These are phyloP conservation scores for Amanita inopinata DNA, from an alignment of 768 basidiomycete genomes.

Conservation along the genomic window DNA sequence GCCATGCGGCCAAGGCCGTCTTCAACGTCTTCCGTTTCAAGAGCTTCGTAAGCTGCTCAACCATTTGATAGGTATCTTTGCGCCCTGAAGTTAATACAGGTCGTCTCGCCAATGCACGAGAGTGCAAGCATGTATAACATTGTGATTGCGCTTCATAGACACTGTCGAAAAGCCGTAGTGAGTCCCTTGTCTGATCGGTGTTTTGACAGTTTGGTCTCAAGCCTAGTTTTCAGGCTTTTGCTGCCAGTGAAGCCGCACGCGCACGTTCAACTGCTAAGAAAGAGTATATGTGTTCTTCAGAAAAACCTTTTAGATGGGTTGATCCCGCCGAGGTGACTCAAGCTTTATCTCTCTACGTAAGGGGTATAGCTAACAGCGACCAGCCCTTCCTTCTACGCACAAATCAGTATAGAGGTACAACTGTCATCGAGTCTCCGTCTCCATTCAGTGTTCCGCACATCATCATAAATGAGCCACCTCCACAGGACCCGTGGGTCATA, in stretches of 20 bases:
- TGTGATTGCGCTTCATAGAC: conserved; percentile 25
- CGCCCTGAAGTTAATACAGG: conserved; percentile 8
- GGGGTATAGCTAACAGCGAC: not conserved
- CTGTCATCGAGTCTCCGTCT: conserved; percentile 32
- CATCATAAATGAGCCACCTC: conserved; percentile 28
- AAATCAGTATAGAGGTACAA: conserved; percentile 20
- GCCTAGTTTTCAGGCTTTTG: conserved; percentile 32
- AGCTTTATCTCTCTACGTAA: not conserved
- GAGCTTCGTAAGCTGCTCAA: conserved; percentile 17
- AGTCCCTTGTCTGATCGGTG: conserved; percentile 15
- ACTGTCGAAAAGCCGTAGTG: conserved; percentile 29
- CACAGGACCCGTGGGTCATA: conserved; percentile 28
- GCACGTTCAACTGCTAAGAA: conserved; percentile 21
- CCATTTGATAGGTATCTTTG: not conserved
- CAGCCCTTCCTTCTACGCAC: conserved; percentile 24
- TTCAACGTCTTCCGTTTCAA: conserved; percentile 24
- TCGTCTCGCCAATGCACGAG: conserved; percentile 16
- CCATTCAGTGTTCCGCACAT: conserved; percentile 38
- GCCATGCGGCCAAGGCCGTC: conserved; percentile 12
- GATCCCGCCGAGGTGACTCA: conserved; percentile 42
- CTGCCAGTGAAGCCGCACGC: conserved; percentile 27
- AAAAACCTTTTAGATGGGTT: conserved; percentile 35
- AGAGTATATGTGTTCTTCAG: conserved; percentile 22
- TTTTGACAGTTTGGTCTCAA: too few species aligned
- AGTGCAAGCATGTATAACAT: conserved; percentile 22